These are phyloP conservation scores for Aspergillus thermomutatus DNA, from an alignment of 2,329 filamentous ascomycete genomes.

Conservation along the genomic window DNA sequence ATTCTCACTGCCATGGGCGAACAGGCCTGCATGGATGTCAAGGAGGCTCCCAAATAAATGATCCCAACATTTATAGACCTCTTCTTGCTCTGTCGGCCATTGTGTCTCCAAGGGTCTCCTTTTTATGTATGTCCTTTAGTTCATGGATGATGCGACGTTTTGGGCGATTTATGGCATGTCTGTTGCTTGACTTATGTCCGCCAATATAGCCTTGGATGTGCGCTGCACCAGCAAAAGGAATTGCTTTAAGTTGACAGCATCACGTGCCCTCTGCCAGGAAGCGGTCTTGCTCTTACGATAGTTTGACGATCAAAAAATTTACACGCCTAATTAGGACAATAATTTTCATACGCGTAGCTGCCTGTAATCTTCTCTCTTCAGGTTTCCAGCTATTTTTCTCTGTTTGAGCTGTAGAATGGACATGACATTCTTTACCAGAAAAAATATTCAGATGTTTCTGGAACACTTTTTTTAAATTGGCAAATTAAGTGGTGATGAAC, in stretches of 20 bases:
- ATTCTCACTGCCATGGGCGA: conserved; percentile 96
- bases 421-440: not conserved
- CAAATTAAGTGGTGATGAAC: not conserved
- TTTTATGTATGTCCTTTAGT: conserved; percentile 25
- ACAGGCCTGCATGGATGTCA: conserved; percentile 86
- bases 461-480: too few species aligned
- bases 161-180: conserved; percentile 22
- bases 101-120: conserved; percentile 25
- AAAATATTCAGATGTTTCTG: not conserved
- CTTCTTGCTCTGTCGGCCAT: conserved; percentile 29
- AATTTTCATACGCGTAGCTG: not conserved
- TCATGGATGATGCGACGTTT: conserved; percentile 26
- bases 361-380: not conserved
- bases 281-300: conserved; percentile 36
- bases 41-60: conserved; percentile 67
- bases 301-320: conserved; percentile 34
- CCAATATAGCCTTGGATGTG: conserved; percentile 33
- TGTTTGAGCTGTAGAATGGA: not conserved
- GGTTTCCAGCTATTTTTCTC: too few species aligned
- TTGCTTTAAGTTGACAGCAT: conserved; percentile 34
- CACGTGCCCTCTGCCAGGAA: conserved; percentile 28
- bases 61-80: conserved; percentile 17
- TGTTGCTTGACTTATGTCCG: conserved; percentile 21
- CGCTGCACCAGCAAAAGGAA: conserved; percentile 29
- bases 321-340: not conserved